These are phyloP conservation scores for Pulveroboletus sp. DNA, from an alignment of 768 basidiomycete species.

Conservation along the genomic window DNA sequence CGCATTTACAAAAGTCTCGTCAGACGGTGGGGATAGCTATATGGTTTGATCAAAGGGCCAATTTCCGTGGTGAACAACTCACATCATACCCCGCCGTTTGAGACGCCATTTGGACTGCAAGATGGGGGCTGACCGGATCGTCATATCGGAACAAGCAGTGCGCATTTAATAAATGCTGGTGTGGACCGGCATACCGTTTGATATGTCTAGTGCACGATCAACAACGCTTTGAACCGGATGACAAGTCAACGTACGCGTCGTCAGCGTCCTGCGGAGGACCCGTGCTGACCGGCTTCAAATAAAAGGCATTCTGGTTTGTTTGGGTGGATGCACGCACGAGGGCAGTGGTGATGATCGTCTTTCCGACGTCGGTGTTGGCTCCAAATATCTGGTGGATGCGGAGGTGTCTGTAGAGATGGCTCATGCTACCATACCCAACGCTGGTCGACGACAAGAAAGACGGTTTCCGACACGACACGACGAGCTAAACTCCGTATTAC, in stretches of 20 bases:
- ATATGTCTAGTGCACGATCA: conserved; percentile 55
- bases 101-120: conserved; percentile 63
- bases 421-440: conserved; percentile 46
- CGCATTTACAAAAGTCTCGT: conserved; percentile 62
- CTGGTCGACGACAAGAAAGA: background rate
- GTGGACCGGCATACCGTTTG: conserved; percentile 44
- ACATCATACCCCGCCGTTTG: conserved; percentile 33
- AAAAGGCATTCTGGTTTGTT: conserved; percentile 51
- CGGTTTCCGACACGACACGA: background rate
- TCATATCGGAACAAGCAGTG: conserved; percentile 81
- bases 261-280: conserved; percentile 81
- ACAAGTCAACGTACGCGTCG: conserved; percentile 56
- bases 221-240: background rate
- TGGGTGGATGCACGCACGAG: conserved; percentile 76
- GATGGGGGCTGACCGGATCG: conserved; percentile 91
- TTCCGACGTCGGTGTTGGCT: conserved; percentile 95
- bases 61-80: conserved; percentile 1
- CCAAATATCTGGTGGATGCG: conserved; percentile 91
- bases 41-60: conserved; percentile 2
- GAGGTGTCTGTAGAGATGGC: conserved; percentile 80
- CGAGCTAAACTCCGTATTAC: conserved; percentile 18
- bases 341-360: conserved; percentile 86
- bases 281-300: conserved; percentile 91
- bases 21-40: conserved; percentile 46
- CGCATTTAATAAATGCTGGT: conserved; percentile 44